phyloP scores from a whole-genome alignment of 2,329 filamentous ascomycete species.

The Leptographium radiaticola region DNA sequence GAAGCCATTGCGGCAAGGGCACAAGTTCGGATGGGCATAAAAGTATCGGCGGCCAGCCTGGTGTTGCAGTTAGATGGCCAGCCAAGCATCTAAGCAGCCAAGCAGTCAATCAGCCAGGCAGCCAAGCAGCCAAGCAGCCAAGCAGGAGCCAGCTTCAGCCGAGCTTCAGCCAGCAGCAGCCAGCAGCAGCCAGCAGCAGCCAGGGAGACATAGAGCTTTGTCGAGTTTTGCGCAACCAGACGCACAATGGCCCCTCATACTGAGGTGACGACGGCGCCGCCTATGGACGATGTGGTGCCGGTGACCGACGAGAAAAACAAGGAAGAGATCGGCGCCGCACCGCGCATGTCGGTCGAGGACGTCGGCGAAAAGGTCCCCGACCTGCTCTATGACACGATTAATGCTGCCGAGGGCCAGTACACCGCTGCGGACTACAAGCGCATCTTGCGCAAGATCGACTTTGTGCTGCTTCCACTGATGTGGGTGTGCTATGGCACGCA shows the following conservation, averaged over 20 bases:
- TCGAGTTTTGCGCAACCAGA: background rate
- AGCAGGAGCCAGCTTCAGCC: background rate
- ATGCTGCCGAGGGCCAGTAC: background rate
- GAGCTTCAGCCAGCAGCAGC: background rate
- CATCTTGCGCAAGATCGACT: conserved; percentile 20
- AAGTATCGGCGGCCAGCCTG: background rate
- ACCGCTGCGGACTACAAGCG: background rate
- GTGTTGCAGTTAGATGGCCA: background rate
- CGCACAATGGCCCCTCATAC: background rate
- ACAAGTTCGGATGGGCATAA: no score
- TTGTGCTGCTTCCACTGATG: conserved; percentile 24
- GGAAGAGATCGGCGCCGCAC: background rate
- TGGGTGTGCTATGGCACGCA: conserved; percentile 31
- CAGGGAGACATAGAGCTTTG: background rate
- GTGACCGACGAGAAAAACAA: background rate
- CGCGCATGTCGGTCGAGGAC: background rate
- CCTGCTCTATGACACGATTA: background rate
- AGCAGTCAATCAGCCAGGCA: background rate
- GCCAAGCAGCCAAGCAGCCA: background rate
- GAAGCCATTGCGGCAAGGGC: no score
- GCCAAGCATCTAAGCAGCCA: background rate
- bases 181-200: background rate
- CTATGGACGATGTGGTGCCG: background rate
- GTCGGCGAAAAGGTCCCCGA: background rate
- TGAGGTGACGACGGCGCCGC: background rate